Conservation (phyloP, 768 basidiomycete genomes). For the Hydnomerulius pinastri region DNA sequence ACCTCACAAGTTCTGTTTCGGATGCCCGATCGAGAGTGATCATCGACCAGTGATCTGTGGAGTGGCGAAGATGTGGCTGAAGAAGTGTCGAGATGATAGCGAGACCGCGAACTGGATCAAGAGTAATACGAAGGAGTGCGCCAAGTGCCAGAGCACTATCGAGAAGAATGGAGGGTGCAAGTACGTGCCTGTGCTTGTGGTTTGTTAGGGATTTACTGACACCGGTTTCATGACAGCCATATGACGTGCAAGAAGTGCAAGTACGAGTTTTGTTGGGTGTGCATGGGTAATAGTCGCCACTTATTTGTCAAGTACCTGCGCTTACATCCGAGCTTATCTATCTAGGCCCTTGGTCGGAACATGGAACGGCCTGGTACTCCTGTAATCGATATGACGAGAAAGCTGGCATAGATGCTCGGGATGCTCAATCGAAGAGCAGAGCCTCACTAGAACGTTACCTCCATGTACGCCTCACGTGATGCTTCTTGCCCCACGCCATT, state of each 20-base stretch:
- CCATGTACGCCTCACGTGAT: constrained; percentile 60
- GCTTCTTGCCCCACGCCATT: background rate
- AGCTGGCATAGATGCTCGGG: constrained; percentile 82
- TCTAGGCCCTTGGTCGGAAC: constrained; percentile 92
- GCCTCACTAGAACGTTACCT: constrained; percentile 94
- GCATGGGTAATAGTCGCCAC: constrained; percentile 72
- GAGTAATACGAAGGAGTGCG: constrained; percentile 99
- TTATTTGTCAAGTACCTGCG: constrained; percentile 12
- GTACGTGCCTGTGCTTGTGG: constrained; percentile 85
- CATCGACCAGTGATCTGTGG: constrained; percentile 91
- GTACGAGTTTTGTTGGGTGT: constrained; percentile 99
- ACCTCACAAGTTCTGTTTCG: constrained; percentile 89
- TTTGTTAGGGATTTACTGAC: constrained; percentile 33
- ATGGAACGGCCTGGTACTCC: constrained; percentile 97
- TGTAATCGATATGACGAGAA: constrained; percentile 98
- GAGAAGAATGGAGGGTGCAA: constrained; percentile 99
- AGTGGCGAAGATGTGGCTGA: constrained; percentile 91
- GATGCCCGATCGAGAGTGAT: constrained; percentile 84
- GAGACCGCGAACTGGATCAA: constrained; percentile 99
- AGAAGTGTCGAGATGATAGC: constrained; percentile 96
- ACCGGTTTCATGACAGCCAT: constrained; percentile 57
- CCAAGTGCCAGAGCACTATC: constrained; percentile 94
- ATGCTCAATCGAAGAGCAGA: constrained; percentile 87
- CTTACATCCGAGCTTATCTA: constrained; percentile 21
- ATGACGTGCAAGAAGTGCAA: constrained; percentile 99